Conservation (phyloP, 2,329 filamentous ascomycete species). For the Ophiostoma novo-ulmi region DNA sequence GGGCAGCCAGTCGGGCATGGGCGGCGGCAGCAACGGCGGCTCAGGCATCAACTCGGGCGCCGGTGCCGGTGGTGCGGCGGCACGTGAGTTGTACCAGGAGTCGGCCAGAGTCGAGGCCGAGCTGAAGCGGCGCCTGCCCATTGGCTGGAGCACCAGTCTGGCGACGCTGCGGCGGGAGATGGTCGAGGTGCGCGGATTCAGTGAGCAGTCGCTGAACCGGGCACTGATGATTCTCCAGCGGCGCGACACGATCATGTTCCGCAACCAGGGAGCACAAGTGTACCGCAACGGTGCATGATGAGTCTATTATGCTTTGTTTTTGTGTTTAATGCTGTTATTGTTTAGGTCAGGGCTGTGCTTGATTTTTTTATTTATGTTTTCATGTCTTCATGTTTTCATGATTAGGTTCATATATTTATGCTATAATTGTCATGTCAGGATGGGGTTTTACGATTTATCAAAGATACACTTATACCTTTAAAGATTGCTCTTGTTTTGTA, state of each 20-base stretch:
- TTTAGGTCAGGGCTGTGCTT: neutral
- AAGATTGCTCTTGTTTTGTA: neutral
- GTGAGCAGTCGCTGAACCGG: slow-evolving; percentile 76
- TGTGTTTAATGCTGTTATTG: neutral
- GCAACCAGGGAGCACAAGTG: slow-evolving; percentile 69
- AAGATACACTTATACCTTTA: neutral
- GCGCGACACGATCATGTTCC: slow-evolving; percentile 78
- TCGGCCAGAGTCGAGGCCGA: slow-evolving; percentile 82
- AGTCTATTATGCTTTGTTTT: too few relatives aligned
- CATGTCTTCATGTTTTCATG: neutral
- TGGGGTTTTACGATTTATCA: neutral
- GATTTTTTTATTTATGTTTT: neutral
- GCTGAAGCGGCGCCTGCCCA: slow-evolving; percentile 77
- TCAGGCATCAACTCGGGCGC: slow-evolving; percentile 44
- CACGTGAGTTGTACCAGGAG: slow-evolving; percentile 86
- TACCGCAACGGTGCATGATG: slow-evolving; percentile 66
- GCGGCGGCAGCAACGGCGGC: slow-evolving; percentile 17
- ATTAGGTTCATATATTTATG: neutral
- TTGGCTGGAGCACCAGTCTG: slow-evolving; percentile 91
- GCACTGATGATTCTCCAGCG: slow-evolving; percentile 81
- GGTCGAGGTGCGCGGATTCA: slow-evolving; percentile 85
- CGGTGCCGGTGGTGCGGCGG: slow-evolving; percentile 56
- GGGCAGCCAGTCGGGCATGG: slow-evolving; percentile 48
- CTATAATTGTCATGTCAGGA: neutral
- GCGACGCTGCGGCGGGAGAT: slow-evolving; percentile 84